Base-by-base conservation (phyloP, 371 early-diverging fungal species). In the Mortierella sp. region DNA sequence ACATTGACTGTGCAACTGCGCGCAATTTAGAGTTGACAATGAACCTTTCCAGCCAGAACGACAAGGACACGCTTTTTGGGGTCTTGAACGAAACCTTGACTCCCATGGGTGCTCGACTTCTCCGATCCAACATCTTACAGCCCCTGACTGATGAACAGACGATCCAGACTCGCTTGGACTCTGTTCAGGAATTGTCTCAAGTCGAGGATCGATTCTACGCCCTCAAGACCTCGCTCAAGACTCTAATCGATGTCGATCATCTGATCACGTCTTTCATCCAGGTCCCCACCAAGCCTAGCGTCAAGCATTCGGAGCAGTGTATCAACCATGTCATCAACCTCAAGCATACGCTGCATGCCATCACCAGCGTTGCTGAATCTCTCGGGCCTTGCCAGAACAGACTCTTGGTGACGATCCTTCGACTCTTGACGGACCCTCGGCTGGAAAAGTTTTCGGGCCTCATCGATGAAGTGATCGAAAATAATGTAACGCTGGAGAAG, bases 121-220 rank as follows among this genome's bases (percentile, higher is more conserved):
- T 97, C 56, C 91, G 95, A 6, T 91, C 90, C 49, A 96, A 92
- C 76, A 91, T 96, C 27, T 77, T 97, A 12, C 96, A 96, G 72
- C 97, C 97, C 1, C 81, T 90, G 35, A 88, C 72, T 5, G 90
- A 90, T 83, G 82, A 77, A 74, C 58, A 58, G 24, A 80, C 85
- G 0, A 83, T 89, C 60, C 79, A 78, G 38, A 83, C 85, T n/a
- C 89, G 90, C 70, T 54, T 78, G 6, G 60, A 79, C 72, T 81
- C 83, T 60, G 87, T 82, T 41, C 77, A 82, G 32, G 82, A 83
- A 63, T 77, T 87, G 11, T 79, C 75, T 3, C 73, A 72, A 14
- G 48, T 48, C 10, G 80, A 83, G 32, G 80, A 82, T 18, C 71
- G 46, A 1, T 85, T 81, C 41, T 70, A 77, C 35, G 70, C 77